phyloP scores from a whole-genome alignment of 139 green algal species.

The Nannochloris sp. region DNA sequence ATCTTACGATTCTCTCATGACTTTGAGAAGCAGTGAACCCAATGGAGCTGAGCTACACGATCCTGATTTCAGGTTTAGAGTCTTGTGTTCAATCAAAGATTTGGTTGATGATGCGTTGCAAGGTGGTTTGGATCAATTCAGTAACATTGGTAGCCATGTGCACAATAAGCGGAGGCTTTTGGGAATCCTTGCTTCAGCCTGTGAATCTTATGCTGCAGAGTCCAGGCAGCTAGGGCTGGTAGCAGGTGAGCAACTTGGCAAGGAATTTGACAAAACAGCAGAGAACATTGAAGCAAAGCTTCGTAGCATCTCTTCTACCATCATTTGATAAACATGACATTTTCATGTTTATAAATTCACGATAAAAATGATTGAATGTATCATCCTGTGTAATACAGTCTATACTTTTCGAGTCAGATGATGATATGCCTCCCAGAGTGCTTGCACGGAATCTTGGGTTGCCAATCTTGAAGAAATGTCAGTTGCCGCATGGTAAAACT shows the following conservation, averaged over 20 bases:
- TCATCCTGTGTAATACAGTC: too few species aligned
- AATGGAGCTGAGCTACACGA: constrained; percentile 23
- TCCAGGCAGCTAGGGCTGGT: background rate
- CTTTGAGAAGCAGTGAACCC: constrained; percentile 14
- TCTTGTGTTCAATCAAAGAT: constrained; percentile 20
- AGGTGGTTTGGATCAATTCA: constrained; percentile 5
- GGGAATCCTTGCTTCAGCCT: constrained; percentile 21
- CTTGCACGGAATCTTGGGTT: too few species aligned
- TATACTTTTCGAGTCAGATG: too few species aligned
- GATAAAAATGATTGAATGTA: too few species aligned
- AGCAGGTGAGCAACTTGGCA: constrained; percentile 4
- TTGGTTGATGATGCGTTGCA: constrained; percentile 2
- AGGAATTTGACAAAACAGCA: constrained; percentile 6
- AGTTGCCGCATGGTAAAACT: too few species aligned
- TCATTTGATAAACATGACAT: too few species aligned
- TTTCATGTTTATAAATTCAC: too few species aligned
- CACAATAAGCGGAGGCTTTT: constrained; percentile 11
- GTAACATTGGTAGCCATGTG: background rate
- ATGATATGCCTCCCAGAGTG: too few species aligned
- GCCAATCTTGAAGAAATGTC: too few species aligned
- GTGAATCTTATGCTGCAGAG: constrained; percentile 25
- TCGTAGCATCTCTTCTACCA: too few species aligned
- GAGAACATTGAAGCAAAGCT: background rate
- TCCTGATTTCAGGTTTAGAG: constrained; percentile 22
- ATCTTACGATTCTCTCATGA: constrained; percentile 24